Evolutionary conservation across 2,329 filamentous ascomycete species (phyloP).

Genomic region (Emydomyces testavorans): DNA sequence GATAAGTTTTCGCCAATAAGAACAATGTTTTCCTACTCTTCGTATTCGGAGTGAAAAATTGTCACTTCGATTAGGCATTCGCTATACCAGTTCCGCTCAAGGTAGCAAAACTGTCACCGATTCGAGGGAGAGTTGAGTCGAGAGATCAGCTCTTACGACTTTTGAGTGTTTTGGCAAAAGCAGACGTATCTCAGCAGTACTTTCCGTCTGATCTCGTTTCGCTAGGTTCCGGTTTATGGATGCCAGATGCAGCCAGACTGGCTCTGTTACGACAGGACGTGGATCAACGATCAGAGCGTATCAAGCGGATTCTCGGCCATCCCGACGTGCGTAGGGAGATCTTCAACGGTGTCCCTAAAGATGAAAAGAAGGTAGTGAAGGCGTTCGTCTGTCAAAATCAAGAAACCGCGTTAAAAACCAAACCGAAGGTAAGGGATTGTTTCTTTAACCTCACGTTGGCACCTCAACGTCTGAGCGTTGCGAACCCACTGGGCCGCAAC

Average conservation of each 20-base stretch:
- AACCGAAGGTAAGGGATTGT: constrained; percentile 57
- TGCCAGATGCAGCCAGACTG: constrained; percentile 57
- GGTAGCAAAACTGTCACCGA: background rate
- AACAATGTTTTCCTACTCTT: too few relatives aligned
- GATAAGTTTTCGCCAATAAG: background rate
- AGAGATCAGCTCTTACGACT: too few relatives aligned
- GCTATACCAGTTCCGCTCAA: too few relatives aligned
- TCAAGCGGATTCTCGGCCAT: constrained; percentile 56
- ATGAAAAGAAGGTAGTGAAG: constrained; percentile 50
- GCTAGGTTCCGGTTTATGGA: constrained; percentile 67
- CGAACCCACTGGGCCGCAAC: background rate
- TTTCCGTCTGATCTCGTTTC: constrained; percentile 10
- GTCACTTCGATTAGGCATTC: background rate
- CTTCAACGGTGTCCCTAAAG: constrained; percentile 45
- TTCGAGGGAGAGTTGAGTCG: background rate
- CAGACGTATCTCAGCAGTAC: background rate
- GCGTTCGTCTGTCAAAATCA: constrained; percentile 61
- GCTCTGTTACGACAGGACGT: constrained; percentile 60
- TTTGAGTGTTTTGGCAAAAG: background rate
- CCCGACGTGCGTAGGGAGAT: constrained; percentile 53
- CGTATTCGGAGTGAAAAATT: too few relatives aligned
- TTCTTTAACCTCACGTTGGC: background rate
- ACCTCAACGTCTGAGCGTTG: background rate
- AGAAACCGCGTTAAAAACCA: constrained; percentile 67
- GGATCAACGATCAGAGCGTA: constrained; percentile 57